Evolutionary conservation across 2,329 filamentous ascomycete genomes (phyloP).

Genomic region (Coniosporium tulheliwenetii): DNA sequence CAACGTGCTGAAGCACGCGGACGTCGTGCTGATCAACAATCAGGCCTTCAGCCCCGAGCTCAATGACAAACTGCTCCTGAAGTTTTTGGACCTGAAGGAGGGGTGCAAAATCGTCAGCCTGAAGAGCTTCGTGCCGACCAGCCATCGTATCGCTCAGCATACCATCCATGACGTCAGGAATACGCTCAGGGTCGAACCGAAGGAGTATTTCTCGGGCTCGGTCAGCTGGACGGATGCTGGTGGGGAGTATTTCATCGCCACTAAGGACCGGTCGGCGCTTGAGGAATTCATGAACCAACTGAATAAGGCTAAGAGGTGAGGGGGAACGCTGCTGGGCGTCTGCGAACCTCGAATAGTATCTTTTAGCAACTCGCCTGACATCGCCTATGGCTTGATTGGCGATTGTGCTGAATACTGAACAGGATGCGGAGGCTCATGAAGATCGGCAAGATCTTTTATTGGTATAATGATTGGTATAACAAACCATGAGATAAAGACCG

Average conservation of each 20-base stretch:
- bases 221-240: slow-evolving; percentile 86
- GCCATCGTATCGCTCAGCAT: slow-evolving; percentile 55
- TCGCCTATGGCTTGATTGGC: too few species aligned
- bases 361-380: too few species aligned
- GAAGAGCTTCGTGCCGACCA: slow-evolving; percentile 75
- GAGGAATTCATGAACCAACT: too few species aligned
- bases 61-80: slow-evolving; percentile 70
- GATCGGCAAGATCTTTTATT: too few species aligned
- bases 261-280: slow-evolving; percentile 37
- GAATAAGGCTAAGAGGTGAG: too few species aligned
- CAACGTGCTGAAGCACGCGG: slow-evolving; percentile 62
- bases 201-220: slow-evolving; percentile 49
- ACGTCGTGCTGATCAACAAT: slow-evolving; percentile 97
- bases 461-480: too few species aligned
- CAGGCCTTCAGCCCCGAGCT: slow-evolving; percentile 83
- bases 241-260: slow-evolving; percentile 80
- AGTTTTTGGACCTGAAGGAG: slow-evolving; percentile 86
- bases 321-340: too few species aligned
- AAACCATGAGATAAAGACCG: too few species aligned
- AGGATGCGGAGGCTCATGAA: too few species aligned
- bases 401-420: too few species aligned
- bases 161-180: slow-evolving; percentile 72
- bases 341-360: too few species aligned
- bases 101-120: slow-evolving; percentile 83
- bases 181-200: slow-evolving; percentile 60